Evolutionary conservation across 345 rosid genomes (phyloP), one percentile per base, ranked within the genome.

Genomic region (Eucalyptus rudis): DNA sequence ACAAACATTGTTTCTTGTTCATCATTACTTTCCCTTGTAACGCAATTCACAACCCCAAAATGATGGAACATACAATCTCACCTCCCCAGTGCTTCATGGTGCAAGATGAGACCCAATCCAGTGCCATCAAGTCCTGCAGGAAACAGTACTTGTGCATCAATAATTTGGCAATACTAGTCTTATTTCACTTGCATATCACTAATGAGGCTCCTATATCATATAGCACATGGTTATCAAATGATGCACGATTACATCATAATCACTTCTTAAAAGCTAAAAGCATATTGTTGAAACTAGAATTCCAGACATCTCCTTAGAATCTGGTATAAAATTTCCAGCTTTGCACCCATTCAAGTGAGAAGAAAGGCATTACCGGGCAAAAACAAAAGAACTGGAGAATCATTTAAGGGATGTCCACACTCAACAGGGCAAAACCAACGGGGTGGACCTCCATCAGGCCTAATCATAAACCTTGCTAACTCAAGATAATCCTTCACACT

Each of bases 391-490:
- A 92, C 68, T 50, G 99, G 99, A 89, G 97, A 94, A 92, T 91
- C 94, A 88, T 92, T 88, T 29, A 94, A 71, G 5, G 99, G 98
- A 20, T 71, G 89, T 54, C 98, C 98, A 89, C 99, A 96, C 64
- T 95, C 99, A 54, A 94, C 90, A 2, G 98, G 98, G 90, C 96
- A 94, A 93, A 97, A 96, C 99, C 99, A 97, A 89, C 99, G 93
- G 52, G 97, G 98, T n/a, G 97, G 95, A 45, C 98, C 99, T 17
- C 97, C 97, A 64, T 95, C 98, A 15, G 92, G 90, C 89, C 86
- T 94, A 90, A 94, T 90, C 40, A 96, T 92, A 90, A 93, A 96
- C 91, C 87, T 92, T 44, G 98, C 92, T 19, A 25, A 94, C 15
- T 92, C 92, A 86, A 96, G 92, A 93, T 94, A 97, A 94, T 96